Conservation (phyloP, 2,329 filamentous ascomycete genomes). For the Chrysoporthe austroafricana region DNA sequence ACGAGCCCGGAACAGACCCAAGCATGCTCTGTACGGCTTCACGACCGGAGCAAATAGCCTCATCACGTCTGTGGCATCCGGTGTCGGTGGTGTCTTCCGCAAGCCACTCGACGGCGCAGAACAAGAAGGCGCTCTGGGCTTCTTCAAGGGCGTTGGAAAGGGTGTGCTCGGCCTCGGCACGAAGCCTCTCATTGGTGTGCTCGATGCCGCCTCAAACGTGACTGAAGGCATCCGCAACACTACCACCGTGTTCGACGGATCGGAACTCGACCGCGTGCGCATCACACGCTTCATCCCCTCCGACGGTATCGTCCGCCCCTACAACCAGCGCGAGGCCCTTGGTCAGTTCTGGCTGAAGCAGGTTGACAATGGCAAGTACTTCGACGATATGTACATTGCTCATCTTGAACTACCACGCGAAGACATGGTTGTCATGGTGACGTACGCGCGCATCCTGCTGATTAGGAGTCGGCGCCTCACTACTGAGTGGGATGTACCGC, state of each 20-base stretch:
- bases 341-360: slow-evolving; percentile 99
- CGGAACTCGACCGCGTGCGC: slow-evolving; percentile 93
- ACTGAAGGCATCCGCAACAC: slow-evolving; percentile 98
- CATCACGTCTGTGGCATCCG: slow-evolving; percentile 87
- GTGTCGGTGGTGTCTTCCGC: slow-evolving; percentile 88
- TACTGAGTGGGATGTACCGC: slow-evolving; percentile 93
- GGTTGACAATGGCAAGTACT: slow-evolving; percentile 95
- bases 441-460: slow-evolving; percentile 84
- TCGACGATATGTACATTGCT: slow-evolving; percentile 96
- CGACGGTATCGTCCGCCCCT: slow-evolving; percentile 92
- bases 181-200: slow-evolving; percentile 94
- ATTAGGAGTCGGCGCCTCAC: slow-evolving; percentile 83
- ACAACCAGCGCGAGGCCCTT: slow-evolving; percentile 90
- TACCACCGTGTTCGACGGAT: slow-evolving; percentile 94
- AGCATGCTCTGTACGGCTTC: slow-evolving; percentile 95
- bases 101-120: slow-evolving; percentile 96
- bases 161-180: slow-evolving; percentile 92
- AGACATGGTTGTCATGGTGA: slow-evolving; percentile 89
- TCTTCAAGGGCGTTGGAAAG: slow-evolving; percentile 97
- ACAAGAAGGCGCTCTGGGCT: slow-evolving; percentile 89
- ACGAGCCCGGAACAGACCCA: slow-evolving; percentile 87
- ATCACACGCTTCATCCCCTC: slow-evolving; percentile 88
- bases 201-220: slow-evolving; percentile 95
- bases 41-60: slow-evolving; percentile 95
- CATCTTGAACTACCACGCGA: slow-evolving; percentile 90